These are phyloP conservation scores for Aureobasidium lini DNA, from an alignment of 2,329 filamentous ascomycete species.

Conservation along the genomic window DNA sequence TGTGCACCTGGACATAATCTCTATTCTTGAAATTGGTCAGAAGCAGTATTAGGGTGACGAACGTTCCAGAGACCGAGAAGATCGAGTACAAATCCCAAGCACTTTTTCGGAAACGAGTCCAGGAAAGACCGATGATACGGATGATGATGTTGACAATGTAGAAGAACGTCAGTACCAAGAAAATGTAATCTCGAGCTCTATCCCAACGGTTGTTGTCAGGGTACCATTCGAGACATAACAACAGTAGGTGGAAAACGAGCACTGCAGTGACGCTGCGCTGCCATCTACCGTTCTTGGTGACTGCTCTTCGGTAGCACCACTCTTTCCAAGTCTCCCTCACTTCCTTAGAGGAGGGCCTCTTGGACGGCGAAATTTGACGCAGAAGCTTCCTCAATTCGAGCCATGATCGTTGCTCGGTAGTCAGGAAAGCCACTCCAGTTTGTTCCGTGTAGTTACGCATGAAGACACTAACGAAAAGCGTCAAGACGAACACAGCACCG, in stretches of 20 bases:
- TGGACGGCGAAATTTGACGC: constrained; percentile 88
- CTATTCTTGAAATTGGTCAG: constrained; percentile 50
- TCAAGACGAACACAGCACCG: constrained; percentile 92
- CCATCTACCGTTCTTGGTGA: constrained; percentile 91
- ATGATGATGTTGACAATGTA: constrained; percentile 79
- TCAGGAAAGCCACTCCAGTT: constrained; percentile 92
- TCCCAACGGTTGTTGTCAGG: constrained; percentile 68
- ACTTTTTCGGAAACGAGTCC: constrained; percentile 83
- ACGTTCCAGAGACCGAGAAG: constrained; percentile 68
- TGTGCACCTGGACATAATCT: constrained; percentile 76
- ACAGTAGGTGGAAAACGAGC: constrained; percentile 71
- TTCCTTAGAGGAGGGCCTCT: constrained; percentile 73
- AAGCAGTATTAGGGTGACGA: constrained; percentile 72
- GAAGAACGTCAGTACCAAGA: constrained; percentile 71
- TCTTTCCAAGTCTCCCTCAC: constrained; percentile 68
- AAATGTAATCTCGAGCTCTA: constrained; percentile 62
- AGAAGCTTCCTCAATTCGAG: constrained; percentile 87
- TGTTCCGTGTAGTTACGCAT: constrained; percentile 99
- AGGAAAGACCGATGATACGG: constrained; percentile 80
- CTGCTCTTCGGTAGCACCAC: constrained; percentile 91
- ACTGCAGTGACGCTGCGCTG: constrained; percentile 72
- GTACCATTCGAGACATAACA: constrained; percentile 82
- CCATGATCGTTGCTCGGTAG: constrained; percentile 93
- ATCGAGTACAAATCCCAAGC: constrained; percentile 94
- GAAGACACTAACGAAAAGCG: constrained; percentile 96